Percentiles rank a stretch among this genome's conserved stretches.
Conservation (phyloP, 352 stramenopile genomes). For the Phytopythium oedochilum region DNA sequence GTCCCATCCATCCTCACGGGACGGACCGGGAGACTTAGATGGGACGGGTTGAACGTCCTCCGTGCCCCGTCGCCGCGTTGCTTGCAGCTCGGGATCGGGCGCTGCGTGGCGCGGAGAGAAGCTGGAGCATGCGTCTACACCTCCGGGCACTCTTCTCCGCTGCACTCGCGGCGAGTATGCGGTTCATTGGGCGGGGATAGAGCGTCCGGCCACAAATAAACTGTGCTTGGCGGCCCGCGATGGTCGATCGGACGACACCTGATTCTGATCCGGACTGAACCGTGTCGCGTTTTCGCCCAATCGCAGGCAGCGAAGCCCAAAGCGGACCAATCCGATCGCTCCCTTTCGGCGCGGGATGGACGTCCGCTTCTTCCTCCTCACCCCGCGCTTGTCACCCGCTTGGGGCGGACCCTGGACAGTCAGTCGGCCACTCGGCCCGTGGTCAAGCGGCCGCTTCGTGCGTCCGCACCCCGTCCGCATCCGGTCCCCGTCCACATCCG, state of each 20-base stretch:
- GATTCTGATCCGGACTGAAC: not conserved
- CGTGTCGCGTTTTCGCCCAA: constrained; percentile 11
- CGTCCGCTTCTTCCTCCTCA: not conserved
- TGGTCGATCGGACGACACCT: not conserved
- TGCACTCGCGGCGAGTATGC: too few species aligned
- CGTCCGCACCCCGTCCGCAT: not conserved
- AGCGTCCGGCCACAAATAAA: not conserved
- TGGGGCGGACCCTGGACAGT: too few species aligned
- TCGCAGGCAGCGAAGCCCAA: not conserved
- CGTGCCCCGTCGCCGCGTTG: too few species aligned
- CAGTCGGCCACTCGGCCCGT: not conserved
- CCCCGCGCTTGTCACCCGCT: not conserved
- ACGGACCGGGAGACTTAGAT: too few species aligned
- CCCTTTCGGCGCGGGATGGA: not conserved
- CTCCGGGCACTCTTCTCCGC: too few species aligned
- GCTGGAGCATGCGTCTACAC: too few species aligned
- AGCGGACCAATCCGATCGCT: not conserved
- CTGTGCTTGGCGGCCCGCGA: too few species aligned
- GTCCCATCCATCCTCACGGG: too few species aligned
- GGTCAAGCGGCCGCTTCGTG: not conserved
- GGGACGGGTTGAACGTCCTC: too few species aligned
- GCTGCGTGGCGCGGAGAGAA: too few species aligned
- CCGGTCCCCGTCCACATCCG: not conserved
- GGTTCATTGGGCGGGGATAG: too few species aligned
- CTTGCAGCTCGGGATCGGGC: too few species aligned